Evolutionary conservation across 2,329 filamentous ascomycete genomes (phyloP), one percentile per base, ranked within the genome.

Genomic region (Epichloe coenophiala): DNA sequence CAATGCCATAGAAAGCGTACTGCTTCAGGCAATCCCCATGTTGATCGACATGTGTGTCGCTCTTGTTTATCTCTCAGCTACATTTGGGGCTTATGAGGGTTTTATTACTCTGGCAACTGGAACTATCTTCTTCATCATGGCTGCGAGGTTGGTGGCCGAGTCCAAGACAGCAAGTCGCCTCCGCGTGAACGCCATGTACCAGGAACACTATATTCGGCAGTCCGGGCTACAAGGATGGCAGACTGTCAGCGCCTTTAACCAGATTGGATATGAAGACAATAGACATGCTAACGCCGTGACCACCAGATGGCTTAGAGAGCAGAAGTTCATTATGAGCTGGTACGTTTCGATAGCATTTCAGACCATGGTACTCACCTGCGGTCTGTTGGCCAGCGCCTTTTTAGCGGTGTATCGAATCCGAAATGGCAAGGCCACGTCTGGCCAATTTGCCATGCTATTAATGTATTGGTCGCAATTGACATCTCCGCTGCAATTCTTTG

Each of bases 401-500:
- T 57, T 81, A 40, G 77, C 77, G 2, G 75, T 81, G 0, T 84
- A 81, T 61, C 82, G 85, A 55, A 81, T 88, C 49, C 81, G 75
- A 2, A 73, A 72, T n/a, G 75, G 74, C 1, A 65, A 75, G 48
- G 75, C 78, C 4, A 77, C 77, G 5, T 71, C 84, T 11, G 84
- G 84, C 50, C 75, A 84, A 55, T 87, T 88, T 57, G 80, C 85
- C 50, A 79, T 82, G 66, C 70, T 88, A 13, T 67, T 88, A 53
- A 83, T 82, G 49, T 88, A 88, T 63, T 86, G 86, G 83, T 76
- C 77, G 17, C 84, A 88, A 59, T 71, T 88, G 38, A 83, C 84
- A 43, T 75, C 77, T 2, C 84, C 84, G 2, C 72, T 88, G 49
- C 81, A 81, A 56, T 87, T 85, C 64, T 87, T 88, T 60, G 74